Percentiles rank a stretch among this genome's conserved stretches.
Evolutionary conservation across 2,329 filamentous ascomycete species (phyloP).

Genomic region (Colletotrichum acutatum): DNA sequence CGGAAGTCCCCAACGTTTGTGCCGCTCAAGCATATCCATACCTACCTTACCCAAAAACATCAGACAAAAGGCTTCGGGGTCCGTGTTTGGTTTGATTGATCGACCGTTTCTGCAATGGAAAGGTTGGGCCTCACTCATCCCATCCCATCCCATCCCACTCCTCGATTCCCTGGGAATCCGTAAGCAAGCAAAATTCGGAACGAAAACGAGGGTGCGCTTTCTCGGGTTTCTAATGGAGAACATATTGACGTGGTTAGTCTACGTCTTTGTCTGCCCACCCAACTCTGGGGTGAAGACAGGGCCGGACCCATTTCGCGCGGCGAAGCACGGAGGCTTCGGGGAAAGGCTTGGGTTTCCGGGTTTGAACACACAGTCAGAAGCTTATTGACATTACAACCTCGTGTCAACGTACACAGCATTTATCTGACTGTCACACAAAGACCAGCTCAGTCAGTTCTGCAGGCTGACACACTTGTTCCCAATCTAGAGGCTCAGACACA

Average conservation of each 20-base stretch:
- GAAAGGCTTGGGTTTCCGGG: background rate
- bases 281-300: background rate
- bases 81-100: background rate
- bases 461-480: constrained; percentile 1
- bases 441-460: background rate
- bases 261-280: background rate
- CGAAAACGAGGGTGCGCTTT: background rate
- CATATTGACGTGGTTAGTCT: background rate
- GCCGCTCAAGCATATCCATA: background rate
- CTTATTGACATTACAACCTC: background rate
- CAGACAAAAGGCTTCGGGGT: background rate
- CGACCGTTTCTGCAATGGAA: background rate
- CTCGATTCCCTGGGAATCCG: background rate
- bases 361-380: background rate
- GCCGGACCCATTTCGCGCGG: background rate
- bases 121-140: background rate
- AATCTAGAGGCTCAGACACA: background rate
- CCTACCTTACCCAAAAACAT: background rate
- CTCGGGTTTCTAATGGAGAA: background rate
- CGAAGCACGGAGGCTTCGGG: constrained; percentile 1
- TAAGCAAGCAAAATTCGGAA: background rate
- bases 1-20: background rate
- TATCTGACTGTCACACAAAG: background rate
- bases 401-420: background rate
- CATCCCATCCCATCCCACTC: background rate